Evolutionary conservation across 2,329 filamentous ascomycete species (phyloP).

Genomic region (Penicillium digitatum): DNA sequence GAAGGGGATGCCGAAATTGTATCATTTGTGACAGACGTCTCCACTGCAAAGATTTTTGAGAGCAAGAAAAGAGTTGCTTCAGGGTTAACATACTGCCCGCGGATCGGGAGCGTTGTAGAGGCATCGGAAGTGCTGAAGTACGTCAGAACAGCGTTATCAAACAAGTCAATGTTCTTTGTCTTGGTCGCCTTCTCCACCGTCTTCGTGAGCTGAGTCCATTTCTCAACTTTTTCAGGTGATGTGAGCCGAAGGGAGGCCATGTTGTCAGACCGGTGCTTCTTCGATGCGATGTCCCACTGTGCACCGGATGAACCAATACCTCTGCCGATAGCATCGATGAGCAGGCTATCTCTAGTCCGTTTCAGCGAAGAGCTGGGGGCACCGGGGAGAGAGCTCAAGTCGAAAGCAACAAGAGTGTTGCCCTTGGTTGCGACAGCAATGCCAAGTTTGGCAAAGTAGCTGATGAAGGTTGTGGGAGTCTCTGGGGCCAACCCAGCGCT

Average conservation of each 20-base stretch:
- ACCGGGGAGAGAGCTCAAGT: constrained; percentile 36
- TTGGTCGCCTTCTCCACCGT: constrained; percentile 29
- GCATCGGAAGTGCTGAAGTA: constrained; percentile 27
- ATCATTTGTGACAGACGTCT: constrained; percentile 20
- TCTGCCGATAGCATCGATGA: constrained; percentile 43
- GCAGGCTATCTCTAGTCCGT: constrained; percentile 38
- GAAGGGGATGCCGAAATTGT: constrained; percentile 25
- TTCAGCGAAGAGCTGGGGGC: constrained; percentile 34
- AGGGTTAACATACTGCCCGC: constrained; percentile 31
- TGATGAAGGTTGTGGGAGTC: constrained; percentile 37
- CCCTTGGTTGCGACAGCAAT: constrained; percentile 42
- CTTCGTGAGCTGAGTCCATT: constrained; percentile 35
- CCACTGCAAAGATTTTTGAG: constrained; percentile 37
- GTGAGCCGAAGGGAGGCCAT: constrained; percentile 32
- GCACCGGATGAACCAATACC: constrained; percentile 36
- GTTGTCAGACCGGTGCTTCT: constrained; percentile 30
- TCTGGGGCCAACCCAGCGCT: constrained; percentile 19
- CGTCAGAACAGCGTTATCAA: constrained; percentile 34
- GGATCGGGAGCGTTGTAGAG: constrained; percentile 22
- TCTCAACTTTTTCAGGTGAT: constrained; percentile 29
- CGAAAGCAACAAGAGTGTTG: constrained; percentile 44
- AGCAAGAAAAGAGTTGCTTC: constrained; percentile 39
- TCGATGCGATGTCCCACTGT: constrained; percentile 29
- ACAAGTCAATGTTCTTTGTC: constrained; percentile 28
- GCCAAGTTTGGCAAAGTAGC: constrained; percentile 44